phyloP scores from a whole-genome alignment of 2,329 filamentous ascomycete species.

The Geosmithia morbida region DNA sequence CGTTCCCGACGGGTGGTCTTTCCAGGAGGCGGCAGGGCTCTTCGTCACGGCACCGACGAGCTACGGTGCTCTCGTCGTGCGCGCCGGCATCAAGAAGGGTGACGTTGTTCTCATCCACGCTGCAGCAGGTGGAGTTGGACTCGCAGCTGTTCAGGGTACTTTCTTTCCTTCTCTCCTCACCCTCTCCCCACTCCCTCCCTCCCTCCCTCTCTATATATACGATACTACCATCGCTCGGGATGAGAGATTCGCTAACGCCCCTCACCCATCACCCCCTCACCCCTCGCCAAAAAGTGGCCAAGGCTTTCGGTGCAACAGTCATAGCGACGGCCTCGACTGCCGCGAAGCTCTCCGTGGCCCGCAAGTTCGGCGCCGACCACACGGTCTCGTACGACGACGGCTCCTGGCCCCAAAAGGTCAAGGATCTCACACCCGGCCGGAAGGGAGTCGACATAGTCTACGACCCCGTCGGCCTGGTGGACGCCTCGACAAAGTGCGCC shows the following conservation, averaged over 20 bases:
- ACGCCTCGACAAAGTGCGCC: constrained; percentile 77
- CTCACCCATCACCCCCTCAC: too few species aligned
- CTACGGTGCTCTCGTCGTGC: constrained; percentile 67
- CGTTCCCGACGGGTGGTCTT: constrained; percentile 70
- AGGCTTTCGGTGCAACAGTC: constrained; percentile 83
- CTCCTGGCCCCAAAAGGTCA: constrained; percentile 54
- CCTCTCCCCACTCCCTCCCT: neutral
- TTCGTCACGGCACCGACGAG: constrained; percentile 88
- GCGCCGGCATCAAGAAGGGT: constrained; percentile 63
- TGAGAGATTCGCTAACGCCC: too few species aligned
- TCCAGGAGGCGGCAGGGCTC: constrained; percentile 70
- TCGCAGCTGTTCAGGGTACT: constrained; percentile 73
- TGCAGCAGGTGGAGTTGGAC: constrained; percentile 79
- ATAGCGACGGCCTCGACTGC: constrained; percentile 76
- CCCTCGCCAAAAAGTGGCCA: too few species aligned
- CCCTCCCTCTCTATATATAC: neutral
- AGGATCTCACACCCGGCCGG: constrained; percentile 59
- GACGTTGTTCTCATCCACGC: constrained; percentile 87
- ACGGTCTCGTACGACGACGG: constrained; percentile 59
- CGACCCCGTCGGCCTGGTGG: constrained; percentile 84
- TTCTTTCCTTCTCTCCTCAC: constrained; percentile 2
- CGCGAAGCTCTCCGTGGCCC: constrained; percentile 68
- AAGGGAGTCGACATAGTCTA: constrained; percentile 82
- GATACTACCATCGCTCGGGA: too few species aligned
- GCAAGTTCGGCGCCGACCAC: constrained; percentile 72